These are phyloP conservation scores for Kondoa malvinella DNA, from an alignment of 768 basidiomycete genomes.

Conservation along the genomic window DNA sequence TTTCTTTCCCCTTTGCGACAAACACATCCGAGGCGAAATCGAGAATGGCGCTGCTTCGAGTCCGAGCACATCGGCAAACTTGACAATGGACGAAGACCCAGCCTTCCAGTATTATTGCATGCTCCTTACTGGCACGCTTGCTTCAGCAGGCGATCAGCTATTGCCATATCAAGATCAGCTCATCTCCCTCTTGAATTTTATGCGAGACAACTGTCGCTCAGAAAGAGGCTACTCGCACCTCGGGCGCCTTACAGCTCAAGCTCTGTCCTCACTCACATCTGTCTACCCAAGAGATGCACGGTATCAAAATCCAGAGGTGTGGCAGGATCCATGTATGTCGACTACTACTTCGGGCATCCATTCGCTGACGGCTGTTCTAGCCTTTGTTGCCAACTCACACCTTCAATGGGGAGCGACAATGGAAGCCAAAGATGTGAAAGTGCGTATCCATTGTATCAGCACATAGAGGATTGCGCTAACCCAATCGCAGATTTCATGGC, in stretches of 20 bases:
- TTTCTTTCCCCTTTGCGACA: conserved; percentile 59
- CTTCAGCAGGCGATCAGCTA: conserved; percentile 40
- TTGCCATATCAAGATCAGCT: conserved; percentile 49
- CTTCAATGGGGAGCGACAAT: conserved; percentile 64
- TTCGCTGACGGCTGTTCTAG: conserved; percentile 42
- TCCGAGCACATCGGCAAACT: conserved; percentile 49
- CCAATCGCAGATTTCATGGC: conserved; percentile 68
- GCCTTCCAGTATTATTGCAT: conserved; percentile 76
- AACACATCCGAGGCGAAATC: conserved; percentile 66
- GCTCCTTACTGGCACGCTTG: conserved; percentile 60
- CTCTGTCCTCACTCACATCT: conserved; percentile 56
- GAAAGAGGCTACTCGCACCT: conserved; percentile 70
- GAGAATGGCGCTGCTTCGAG: conserved; percentile 48
- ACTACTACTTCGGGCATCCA: conserved; percentile 14
- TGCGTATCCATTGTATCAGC: conserved; percentile 62
- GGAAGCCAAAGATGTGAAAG: conserved; percentile 50
- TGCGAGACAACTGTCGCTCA: conserved; percentile 55
- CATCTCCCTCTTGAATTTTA: conserved; percentile 43
- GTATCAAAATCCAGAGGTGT: conserved; percentile 61
- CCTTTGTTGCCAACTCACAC: conserved; percentile 31
- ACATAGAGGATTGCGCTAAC: conserved; percentile 55
- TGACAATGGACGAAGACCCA: conserved; percentile 36
- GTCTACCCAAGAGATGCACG: conserved; percentile 65
- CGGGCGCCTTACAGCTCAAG: conserved; percentile 55
- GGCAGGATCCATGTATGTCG: conserved; percentile 55